Evolutionary conservation across 1,284 basidiomycete species (phyloP).

Genomic region (Flammula alnicola): DNA sequence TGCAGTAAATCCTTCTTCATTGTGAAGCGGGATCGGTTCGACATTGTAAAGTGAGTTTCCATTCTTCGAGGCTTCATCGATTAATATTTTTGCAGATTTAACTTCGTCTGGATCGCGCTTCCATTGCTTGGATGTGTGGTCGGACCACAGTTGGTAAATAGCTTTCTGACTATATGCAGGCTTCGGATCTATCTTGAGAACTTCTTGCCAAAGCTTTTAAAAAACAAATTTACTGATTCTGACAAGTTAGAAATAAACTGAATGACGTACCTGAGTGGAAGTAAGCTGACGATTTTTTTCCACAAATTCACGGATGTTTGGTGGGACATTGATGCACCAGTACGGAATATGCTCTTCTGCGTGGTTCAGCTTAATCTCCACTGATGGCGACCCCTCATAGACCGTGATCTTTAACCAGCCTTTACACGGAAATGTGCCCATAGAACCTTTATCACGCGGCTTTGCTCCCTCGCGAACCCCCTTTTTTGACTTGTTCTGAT

Average conservation of each 20-base stretch:
- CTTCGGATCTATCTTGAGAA: conserved; percentile 2
- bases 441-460: too few species aligned
- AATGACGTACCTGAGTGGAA: background rate
- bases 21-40: conserved; percentile 6
- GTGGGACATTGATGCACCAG: conserved; percentile 10
- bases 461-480: too few species aligned
- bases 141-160: conserved; percentile 7
- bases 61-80: conserved; percentile 1
- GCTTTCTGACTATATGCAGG: conserved; percentile 1
- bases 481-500: too few species aligned
- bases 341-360: too few species aligned
- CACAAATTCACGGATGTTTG: background rate
- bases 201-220: conserved; percentile 7
- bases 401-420: too few species aligned
- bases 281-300: background rate
- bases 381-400: too few species aligned
- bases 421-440: too few species aligned
- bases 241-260: background rate
- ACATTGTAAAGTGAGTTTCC: background rate
- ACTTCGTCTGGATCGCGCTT: conserved; percentile 10
- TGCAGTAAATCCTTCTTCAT: conserved; percentile 8
- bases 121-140: conserved; percentile 6
- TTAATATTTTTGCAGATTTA: conserved; percentile 7
- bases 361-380: too few species aligned
- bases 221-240: background rate